Base-by-base conservation (phyloP, 2,329 filamentous ascomycete genomes). In the Clarireedia paspali region DNA sequence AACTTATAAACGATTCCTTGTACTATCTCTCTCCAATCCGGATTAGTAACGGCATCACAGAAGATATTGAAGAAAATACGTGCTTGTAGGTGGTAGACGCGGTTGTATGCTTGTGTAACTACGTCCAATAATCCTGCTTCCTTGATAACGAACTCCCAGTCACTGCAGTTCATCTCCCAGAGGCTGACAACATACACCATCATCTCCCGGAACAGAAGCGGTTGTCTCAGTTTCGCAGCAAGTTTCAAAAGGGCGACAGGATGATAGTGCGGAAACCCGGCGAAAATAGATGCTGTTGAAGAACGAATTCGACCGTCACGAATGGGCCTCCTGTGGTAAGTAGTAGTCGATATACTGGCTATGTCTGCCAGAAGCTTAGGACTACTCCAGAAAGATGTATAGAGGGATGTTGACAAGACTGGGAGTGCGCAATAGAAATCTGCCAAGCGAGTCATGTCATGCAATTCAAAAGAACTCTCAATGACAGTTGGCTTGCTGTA, bases 341-440 rank as follows among this genome's bases (percentile, higher is more conserved):
- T 2, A 10, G 10, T n/a, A 12, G 4, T n/a, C 12, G 44, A 26
- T 26, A 47, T 12, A 6, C 4, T 15, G 10, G 6, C 23, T 6
- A 27, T 47, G 23, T 27, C 12, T 9, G 6, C 14, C 24, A 47
- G 10, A 15, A 47, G 14, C 4, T n/a, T 12, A 15, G 44, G 44
- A 27, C 44, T 47, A 4, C 15, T 30, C 44, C 44, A 47, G 9
- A 47, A 5, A 9, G 44, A 47, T 15, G 9, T 47, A 17, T 48
- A 14, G 30, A 59, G 34, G 17, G 46, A 48, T 3, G 26, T 12
- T 17, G 46, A 48, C 10, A 48, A 9, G 15, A 54, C 50, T 2
- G 57, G 58, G 6, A 62, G 47, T 20, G 55, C 51, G 45, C 55
- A 55, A 36, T 59, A 62, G 27, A 55, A 56, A 17, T 60, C 57